These are phyloP conservation scores for Monilinia fructicola DNA, from an alignment of 2,329 filamentous ascomycete genomes.

Conservation along the genomic window DNA sequence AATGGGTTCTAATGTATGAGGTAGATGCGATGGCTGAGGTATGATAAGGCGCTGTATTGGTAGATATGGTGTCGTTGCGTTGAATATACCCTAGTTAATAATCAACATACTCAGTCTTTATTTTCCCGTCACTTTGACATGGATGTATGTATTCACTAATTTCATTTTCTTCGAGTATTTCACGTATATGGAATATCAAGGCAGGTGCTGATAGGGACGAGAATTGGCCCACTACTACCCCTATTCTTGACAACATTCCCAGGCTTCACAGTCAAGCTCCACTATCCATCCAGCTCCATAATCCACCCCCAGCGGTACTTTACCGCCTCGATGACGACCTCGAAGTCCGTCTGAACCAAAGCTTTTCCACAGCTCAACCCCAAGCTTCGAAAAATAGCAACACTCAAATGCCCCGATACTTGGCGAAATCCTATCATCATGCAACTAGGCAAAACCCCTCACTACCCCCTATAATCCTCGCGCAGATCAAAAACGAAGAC, in stretches of 20 bases:
- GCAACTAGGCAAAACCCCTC: slow-evolving; percentile 69
- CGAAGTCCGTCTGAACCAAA: slow-evolving; percentile 32
- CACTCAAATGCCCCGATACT: slow-evolving; percentile 69
- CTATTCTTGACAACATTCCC: not conserved
- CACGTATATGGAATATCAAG: not conserved
- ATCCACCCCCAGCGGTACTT: not conserved
- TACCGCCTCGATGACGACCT: slow-evolving; percentile 21
- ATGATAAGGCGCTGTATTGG: slow-evolving; percentile 6
- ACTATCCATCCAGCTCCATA: not conserved
- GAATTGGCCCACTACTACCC: not conserved
- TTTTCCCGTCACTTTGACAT: not conserved
- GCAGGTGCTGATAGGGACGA: not conserved
- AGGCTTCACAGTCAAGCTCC: not conserved
- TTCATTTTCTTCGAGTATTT: not conserved
- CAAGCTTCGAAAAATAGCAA: slow-evolving; percentile 51
- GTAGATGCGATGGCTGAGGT: not conserved
- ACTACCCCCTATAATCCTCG: slow-evolving; percentile 49
- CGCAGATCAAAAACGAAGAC: slow-evolving; percentile 46
- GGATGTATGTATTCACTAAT: not conserved
- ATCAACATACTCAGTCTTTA: slow-evolving; percentile 2
- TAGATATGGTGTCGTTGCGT: slow-evolving; percentile 32
- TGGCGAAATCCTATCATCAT: slow-evolving; percentile 73
- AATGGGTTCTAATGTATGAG: slow-evolving; percentile 15
- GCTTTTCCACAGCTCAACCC: slow-evolving; percentile 31
- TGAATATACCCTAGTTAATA: slow-evolving; percentile 36